These are phyloP conservation scores for Dothideomycetes sp. DNA, from an alignment of 2,329 filamentous ascomycete genomes.

Conservation along the genomic window DNA sequence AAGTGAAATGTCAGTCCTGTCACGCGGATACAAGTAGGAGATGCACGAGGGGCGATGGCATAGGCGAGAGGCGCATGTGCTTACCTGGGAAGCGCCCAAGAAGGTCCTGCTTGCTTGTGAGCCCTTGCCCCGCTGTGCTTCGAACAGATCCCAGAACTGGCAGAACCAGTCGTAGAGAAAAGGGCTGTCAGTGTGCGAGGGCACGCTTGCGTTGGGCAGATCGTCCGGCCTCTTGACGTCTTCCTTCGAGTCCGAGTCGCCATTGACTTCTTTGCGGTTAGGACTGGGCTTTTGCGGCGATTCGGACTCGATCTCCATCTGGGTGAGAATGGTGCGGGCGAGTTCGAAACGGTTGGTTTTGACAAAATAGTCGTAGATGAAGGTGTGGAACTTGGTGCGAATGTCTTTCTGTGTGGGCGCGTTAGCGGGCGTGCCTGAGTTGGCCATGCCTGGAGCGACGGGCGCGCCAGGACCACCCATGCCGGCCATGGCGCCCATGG, in stretches of 20 bases:
- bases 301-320: slow-evolving; percentile 27
- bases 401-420: slow-evolving; percentile 24
- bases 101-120: slow-evolving; percentile 36
- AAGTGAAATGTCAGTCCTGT: background rate
- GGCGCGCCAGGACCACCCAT: slow-evolving; percentile 50
- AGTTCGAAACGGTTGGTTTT: slow-evolving; percentile 75
- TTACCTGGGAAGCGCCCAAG: background rate
- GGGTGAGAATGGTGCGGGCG: slow-evolving; percentile 60
- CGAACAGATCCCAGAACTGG: slow-evolving; percentile 93
- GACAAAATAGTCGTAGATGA: slow-evolving; percentile 87
- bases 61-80: no score
- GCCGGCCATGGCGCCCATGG: slow-evolving; percentile 43
- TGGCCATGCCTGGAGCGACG: slow-evolving; percentile 22
- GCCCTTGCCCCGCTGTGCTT: slow-evolving; percentile 55
- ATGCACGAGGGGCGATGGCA: no score
- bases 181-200: slow-evolving; percentile 56
- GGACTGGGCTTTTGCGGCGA: slow-evolving; percentile 50
- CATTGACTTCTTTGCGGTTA: slow-evolving; percentile 54
- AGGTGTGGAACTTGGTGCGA: slow-evolving; percentile 58
- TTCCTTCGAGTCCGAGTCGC: slow-evolving; percentile 67
- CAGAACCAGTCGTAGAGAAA: slow-evolving; percentile 98
- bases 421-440: slow-evolving; percentile 11
- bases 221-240: slow-evolving; percentile 71
- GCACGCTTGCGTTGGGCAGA: slow-evolving; percentile 63
- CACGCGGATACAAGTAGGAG: background rate